Conservation (phyloP, 2,329 filamentous ascomycete species). For the Emydomyces testavorans region DNA sequence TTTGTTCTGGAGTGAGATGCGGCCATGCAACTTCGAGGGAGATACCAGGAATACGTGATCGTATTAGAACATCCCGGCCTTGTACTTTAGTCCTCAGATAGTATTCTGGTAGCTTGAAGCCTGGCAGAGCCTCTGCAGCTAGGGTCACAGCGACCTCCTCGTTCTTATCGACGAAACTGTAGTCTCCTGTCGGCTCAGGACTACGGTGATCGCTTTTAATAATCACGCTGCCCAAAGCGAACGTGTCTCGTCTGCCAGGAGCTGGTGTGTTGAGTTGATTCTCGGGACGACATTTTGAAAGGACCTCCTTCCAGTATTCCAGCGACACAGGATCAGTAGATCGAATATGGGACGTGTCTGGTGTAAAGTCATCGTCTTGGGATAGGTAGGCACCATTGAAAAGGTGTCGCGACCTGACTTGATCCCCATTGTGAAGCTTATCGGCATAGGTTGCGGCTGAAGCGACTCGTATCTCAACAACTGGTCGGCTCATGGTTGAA, state of each 20-base stretch:
- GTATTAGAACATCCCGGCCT: constrained; percentile 31
- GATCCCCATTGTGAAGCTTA: neutral
- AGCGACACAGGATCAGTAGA: constrained; percentile 23
- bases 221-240: constrained; percentile 28
- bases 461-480: neutral
- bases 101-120: constrained; percentile 27
- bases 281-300: constrained; percentile 22
- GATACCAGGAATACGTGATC: constrained; percentile 32
- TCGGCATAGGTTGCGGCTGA: neutral
- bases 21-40: constrained; percentile 24
- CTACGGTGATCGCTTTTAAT: constrained; percentile 28
- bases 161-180: constrained; percentile 29
- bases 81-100: constrained; percentile 29
- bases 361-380: constrained; percentile 27
- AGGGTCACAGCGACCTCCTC: constrained; percentile 28
- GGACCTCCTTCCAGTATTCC: constrained; percentile 29
- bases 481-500: neutral
- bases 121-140: constrained; percentile 25
- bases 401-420: constrained; percentile 17
- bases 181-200: constrained; percentile 21
- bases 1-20: constrained; percentile 27
- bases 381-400: constrained; percentile 29
- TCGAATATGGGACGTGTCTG: constrained; percentile 26
- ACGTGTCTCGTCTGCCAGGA: constrained; percentile 25
- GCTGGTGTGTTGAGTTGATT: constrained; percentile 25